A percentile compares a stretch with the other conserved stretches of the same genome.
Evolutionary conservation across 306 rosid species (phyloP).

Genomic region (Castanea mollissima): DNA sequence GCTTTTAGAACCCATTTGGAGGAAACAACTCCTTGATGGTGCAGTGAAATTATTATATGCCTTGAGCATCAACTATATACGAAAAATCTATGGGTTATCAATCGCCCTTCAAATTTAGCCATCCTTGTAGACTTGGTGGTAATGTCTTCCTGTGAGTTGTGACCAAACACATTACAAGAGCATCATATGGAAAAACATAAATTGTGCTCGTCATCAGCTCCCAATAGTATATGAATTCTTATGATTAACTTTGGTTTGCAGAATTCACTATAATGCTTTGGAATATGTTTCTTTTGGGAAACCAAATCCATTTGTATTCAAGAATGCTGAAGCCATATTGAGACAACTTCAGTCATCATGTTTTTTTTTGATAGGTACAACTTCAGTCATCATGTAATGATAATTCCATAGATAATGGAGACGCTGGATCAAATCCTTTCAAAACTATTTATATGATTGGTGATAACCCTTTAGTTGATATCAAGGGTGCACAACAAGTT

Average conservation of each 20-base stretch:
- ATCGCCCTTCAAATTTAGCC: neutral
- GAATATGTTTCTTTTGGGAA: conserved; percentile 73
- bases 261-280: conserved; percentile 55
- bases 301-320: conserved; percentile 79
- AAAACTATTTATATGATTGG: conserved; percentile 84
- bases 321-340: conserved; percentile 70
- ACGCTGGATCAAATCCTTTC: conserved; percentile 32
- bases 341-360: neutral
- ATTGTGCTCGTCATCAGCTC: neutral
- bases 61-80: neutral
- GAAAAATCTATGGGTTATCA: neutral
- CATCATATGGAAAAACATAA: neutral
- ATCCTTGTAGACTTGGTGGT: neutral
- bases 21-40: neutral
- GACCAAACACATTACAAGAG: neutral
- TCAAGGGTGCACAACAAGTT: conserved; percentile 78
- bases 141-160: neutral
- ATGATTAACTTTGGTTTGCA: conserved; percentile 30
- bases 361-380: conserved; percentile 7
- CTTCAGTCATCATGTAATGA: conserved; percentile 25
- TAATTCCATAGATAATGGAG: conserved; percentile 20
- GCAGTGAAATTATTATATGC: neutral
- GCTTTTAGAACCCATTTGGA: neutral
- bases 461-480: conserved; percentile 88
- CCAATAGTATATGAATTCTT: neutral